These are phyloP conservation scores for Colletotrichum graminicola DNA, from an alignment of 2,329 filamentous ascomycete species.

Conservation along the genomic window DNA sequence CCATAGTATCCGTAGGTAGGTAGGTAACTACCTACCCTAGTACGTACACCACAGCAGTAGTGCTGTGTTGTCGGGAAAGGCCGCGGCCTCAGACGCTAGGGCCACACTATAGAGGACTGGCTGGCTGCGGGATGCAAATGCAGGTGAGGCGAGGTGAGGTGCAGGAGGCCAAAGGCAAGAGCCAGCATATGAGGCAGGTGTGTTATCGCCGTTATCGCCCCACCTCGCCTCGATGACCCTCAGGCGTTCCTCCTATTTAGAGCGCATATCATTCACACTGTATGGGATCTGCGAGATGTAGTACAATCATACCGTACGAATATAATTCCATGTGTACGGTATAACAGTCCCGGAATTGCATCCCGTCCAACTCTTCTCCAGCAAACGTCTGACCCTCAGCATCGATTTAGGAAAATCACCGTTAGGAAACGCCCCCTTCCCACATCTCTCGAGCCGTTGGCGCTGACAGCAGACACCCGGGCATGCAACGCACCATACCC, in stretches of 20 bases:
- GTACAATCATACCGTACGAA: neutral
- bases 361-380: constrained; percentile 13
- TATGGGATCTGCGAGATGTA: neutral
- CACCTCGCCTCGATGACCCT: no score
- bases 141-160: no score
- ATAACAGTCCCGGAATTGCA: neutral
- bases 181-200: neutral
- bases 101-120: neutral
- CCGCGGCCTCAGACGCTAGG: neutral
- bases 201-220: neutral
- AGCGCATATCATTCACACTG: neutral
- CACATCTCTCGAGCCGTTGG: neutral
- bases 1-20: no score
- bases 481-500: neutral
- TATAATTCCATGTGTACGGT: no score
- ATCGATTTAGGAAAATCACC: constrained; percentile 6
- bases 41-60: neutral
- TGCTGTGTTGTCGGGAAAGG: neutral
- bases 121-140: neutral
- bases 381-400: neutral
- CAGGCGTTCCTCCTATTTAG: neutral
- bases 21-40: no score
- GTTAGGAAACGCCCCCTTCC: neutral
- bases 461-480: neutral
- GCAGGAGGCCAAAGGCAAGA: no score